phyloP scores from a whole-genome alignment of 768 basidiomycete species.

The Tylopilus intermedius region DNA sequence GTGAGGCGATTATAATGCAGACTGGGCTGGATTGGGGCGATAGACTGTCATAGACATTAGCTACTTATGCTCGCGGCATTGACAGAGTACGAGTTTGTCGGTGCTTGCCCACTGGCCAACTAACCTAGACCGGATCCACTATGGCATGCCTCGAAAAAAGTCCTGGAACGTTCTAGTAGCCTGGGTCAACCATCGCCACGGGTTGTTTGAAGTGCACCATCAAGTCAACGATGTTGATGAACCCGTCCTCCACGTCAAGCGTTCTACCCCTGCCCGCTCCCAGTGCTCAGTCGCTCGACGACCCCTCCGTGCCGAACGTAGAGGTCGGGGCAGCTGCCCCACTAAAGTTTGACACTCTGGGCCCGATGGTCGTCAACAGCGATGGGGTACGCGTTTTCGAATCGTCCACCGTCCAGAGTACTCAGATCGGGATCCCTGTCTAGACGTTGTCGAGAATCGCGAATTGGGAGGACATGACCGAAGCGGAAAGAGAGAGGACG shows the following conservation, averaged over 20 bases:
- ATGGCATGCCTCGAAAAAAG: no score
- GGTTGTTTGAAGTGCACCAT: no score
- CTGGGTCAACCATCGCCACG: no score
- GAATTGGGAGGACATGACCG: slow-evolving; percentile 59
- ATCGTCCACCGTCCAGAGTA: background rate
- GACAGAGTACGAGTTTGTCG: no score
- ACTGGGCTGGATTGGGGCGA: no score
- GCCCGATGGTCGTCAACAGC: slow-evolving; percentile 64
- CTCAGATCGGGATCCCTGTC: background rate
- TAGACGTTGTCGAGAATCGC: slow-evolving; percentile 63
- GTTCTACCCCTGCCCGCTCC: slow-evolving; percentile 11
- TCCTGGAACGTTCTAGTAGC: no score
- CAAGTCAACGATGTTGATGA: slow-evolving; percentile 7
- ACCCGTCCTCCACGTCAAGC: background rate
- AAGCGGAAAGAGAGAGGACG: slow-evolving; percentile 52
- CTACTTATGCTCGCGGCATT: no score
- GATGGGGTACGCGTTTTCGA: slow-evolving; percentile 47
- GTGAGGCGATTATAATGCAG: slow-evolving; percentile 4
- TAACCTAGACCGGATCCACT: no score
- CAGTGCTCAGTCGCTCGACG: slow-evolving; percentile 3
- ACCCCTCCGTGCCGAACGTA: slow-evolving; percentile 9
- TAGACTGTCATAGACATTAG: no score
- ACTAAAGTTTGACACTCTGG: slow-evolving; percentile 53
- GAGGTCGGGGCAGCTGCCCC: slow-evolving; percentile 20
- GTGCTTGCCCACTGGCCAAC: no score